phyloP scores from a whole-genome alignment of 345 rosid genomes.

The Psidium friedrichsthalianum region DNA sequence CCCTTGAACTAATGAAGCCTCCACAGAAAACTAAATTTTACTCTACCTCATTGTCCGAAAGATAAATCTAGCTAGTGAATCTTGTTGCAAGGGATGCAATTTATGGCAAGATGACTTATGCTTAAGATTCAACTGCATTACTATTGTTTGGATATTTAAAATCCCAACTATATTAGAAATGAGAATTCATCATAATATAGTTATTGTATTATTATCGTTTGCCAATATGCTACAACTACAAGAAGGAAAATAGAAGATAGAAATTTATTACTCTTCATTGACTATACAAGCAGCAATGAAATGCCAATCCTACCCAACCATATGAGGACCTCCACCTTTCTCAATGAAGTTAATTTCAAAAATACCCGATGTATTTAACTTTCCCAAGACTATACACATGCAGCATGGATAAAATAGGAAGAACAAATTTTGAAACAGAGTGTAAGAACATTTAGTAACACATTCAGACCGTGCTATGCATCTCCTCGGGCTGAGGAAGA shows the following conservation, averaged over 20 bases:
- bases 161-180: neutral
- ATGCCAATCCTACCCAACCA: neutral
- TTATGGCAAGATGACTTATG: neutral
- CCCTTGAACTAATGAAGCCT: neutral
- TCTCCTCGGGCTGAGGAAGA: constrained; percentile 51
- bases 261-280: neutral
- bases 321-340: neutral
- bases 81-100: neutral
- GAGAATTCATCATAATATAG: neutral
- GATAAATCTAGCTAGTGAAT: neutral
- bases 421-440: neutral
- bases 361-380: neutral
- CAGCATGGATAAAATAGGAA: neutral
- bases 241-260: neutral
- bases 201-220: neutral
- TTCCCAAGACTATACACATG: neutral
- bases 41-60: neutral
- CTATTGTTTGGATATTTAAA: neutral
- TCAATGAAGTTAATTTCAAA: neutral
- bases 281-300: neutral
- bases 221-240: neutral
- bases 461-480: constrained; percentile 53
- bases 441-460: neutral
- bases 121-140: neutral
- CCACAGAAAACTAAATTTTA: neutral